A percentile compares a stretch with the other conserved stretches of the same genome.
phyloP scores from a whole-genome alignment of 2,329 filamentous ascomycete species.

The Acephala macrosclerotiorum region DNA sequence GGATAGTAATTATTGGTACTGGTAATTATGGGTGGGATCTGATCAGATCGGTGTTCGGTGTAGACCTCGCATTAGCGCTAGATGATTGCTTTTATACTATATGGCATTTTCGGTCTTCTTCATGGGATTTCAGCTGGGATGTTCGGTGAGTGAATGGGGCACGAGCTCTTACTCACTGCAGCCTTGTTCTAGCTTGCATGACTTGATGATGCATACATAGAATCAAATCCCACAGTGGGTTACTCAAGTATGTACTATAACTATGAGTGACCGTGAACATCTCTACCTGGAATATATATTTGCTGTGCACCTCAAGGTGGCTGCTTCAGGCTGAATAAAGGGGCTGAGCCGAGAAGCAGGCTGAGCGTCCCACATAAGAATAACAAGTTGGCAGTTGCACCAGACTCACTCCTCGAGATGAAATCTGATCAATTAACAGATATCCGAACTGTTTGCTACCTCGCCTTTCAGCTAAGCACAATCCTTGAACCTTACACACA shows the following conservation, averaged over 20 bases:
- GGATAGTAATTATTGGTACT: slow-evolving; percentile 7
- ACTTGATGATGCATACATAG: not conserved
- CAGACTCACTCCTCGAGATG: not conserved
- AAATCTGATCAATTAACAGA: not conserved
- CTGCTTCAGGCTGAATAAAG: slow-evolving; percentile 9
- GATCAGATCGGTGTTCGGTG: not conserved
- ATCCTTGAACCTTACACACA: not conserved
- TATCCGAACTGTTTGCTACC: slow-evolving; percentile 4
- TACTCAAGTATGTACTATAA: not conserved
- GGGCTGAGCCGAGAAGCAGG: slow-evolving; percentile 3
- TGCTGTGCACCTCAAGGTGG: not conserved
- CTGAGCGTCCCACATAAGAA: not conserved
- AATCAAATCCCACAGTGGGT: not conserved
- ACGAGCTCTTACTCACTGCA: not conserved
- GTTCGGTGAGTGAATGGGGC: slow-evolving; percentile 6
- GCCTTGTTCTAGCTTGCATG: not conserved
- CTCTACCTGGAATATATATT: not conserved
- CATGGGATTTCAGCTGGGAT: not conserved
- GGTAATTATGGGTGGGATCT: slow-evolving; percentile 14
- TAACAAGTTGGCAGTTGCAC: not conserved
- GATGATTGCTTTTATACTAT: not conserved
- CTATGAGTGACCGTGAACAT: not conserved
- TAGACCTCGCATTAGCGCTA: slow-evolving; percentile 4
- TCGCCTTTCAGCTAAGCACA: not conserved
- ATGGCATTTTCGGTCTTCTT: not conserved